Percentiles rank a stretch among this genome's conserved stretches.
Evolutionary conservation across 148 eudicot species (phyloP).

Genomic region (Fagopyrum tataricum): DNA sequence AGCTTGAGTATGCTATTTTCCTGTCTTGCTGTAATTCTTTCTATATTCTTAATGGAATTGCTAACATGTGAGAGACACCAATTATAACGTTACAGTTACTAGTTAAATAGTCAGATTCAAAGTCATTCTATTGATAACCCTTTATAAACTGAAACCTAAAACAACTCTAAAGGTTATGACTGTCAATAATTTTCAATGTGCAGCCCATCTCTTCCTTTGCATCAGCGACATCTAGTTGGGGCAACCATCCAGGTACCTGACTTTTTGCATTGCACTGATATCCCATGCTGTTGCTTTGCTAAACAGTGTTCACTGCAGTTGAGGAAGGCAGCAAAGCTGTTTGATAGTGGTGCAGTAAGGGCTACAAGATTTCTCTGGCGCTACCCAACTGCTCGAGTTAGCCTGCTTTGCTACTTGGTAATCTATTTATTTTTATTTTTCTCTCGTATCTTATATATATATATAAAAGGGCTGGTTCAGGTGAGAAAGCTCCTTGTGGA

Average conservation of each 20-base stretch:
- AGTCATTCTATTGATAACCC: neutral
- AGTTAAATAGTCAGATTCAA: neutral
- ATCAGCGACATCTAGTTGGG: slow-evolving; percentile 87
- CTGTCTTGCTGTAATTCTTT: neutral
- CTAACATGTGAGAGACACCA: neutral
- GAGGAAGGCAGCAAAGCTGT: slow-evolving; percentile 85
- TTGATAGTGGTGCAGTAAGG: slow-evolving; percentile 94
- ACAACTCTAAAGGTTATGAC: slow-evolving; percentile 8
- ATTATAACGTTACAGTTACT: neutral
- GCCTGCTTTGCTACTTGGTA: slow-evolving; percentile 77
- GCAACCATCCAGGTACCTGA: slow-evolving; percentile 79
- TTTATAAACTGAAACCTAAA: neutral
- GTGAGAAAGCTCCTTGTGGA: too few relatives aligned
- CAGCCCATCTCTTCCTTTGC: slow-evolving; percentile 85
- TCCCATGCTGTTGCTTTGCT: neutral
- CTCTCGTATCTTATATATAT: too few relatives aligned
- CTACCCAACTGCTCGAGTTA: slow-evolving; percentile 85
- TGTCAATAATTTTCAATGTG: slow-evolving; percentile 17
- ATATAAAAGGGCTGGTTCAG: neutral
- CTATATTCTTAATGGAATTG: neutral
- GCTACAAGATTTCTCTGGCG: slow-evolving; percentile 97
- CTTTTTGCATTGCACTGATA: slow-evolving; percentile 5
- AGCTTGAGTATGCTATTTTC: slow-evolving; percentile 72
- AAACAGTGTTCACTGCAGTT: slow-evolving; percentile 38
- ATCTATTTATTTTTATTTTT: neutral